These are phyloP conservation scores for Arabis alpina DNA, from an alignment of 345 rosid genomes.

Conservation along the genomic window DNA sequence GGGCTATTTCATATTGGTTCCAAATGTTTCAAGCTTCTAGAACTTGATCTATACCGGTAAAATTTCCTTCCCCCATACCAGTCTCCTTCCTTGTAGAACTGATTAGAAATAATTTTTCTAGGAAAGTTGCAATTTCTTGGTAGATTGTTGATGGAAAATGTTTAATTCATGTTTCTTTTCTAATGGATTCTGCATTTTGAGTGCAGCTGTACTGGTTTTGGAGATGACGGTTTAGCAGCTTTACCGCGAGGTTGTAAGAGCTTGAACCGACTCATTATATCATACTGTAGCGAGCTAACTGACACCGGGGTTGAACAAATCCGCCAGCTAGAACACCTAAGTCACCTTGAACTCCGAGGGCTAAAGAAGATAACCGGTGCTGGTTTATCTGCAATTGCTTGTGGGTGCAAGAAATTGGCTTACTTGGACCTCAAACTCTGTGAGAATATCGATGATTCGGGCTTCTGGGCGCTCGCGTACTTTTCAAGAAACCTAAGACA, in stretches of 20 bases:
- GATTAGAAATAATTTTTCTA: background rate
- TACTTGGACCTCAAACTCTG: slow-evolving; percentile 86
- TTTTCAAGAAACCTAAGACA: slow-evolving; percentile 75
- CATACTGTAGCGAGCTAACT: slow-evolving; percentile 70
- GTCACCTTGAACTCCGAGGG: slow-evolving; percentile 73
- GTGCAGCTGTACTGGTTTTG: slow-evolving; percentile 66
- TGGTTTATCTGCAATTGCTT: slow-evolving; percentile 66
- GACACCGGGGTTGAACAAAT: slow-evolving; percentile 66
- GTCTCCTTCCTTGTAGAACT: background rate
- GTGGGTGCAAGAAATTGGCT: slow-evolving; percentile 62
- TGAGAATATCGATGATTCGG: slow-evolving; percentile 66
- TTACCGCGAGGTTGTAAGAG: slow-evolving; percentile 77
- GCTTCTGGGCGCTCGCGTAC: slow-evolving; percentile 78
- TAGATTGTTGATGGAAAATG: slow-evolving; percentile 1
- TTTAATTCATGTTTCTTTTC: background rate
- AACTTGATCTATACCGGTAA: slow-evolving; percentile 92
- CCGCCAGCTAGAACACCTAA: slow-evolving; percentile 58
- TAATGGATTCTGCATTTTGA: slow-evolving; percentile 19
- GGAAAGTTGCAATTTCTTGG: background rate
- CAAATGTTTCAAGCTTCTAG: slow-evolving; percentile 63
- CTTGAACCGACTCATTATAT: slow-evolving; percentile 71
- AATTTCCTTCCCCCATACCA: background rate
- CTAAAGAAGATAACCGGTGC: slow-evolving; percentile 60
- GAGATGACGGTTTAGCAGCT: slow-evolving; percentile 79
- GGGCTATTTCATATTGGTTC: slow-evolving; percentile 69